Evolutionary conservation across 2,329 filamentous ascomycete genomes (phyloP).

Genomic region (Phaeosphaeriaceae sp.): DNA sequence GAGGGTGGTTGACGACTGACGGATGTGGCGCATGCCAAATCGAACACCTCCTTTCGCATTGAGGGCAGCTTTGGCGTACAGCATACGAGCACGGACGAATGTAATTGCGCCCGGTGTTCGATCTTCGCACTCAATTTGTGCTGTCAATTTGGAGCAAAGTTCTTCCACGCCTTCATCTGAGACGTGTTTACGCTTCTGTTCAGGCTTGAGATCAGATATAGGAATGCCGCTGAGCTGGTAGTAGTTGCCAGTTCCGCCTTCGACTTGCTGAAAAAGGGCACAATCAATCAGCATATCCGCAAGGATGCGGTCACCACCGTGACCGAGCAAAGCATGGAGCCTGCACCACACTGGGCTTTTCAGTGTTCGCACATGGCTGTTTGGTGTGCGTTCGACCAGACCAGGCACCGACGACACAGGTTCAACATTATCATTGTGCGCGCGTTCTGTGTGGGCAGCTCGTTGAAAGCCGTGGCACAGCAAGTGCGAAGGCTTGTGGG

Average conservation of each 20-base stretch:
- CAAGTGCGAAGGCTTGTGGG: constrained; percentile 71
- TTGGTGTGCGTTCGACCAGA: constrained; percentile 69
- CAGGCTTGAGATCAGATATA: constrained; percentile 56
- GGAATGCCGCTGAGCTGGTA: constrained; percentile 80
- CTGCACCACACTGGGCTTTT: constrained; percentile 78
- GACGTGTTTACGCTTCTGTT: background rate
- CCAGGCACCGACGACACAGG: constrained; percentile 67
- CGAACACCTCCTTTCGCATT: constrained; percentile 72
- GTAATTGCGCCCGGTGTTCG: constrained; percentile 66
- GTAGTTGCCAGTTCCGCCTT: constrained; percentile 69
- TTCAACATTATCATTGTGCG: constrained; percentile 39
- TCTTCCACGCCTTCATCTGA: constrained; percentile 5
- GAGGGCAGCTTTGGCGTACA: constrained; percentile 80
- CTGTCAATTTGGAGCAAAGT: constrained; percentile 4
- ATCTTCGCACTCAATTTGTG: constrained; percentile 13
- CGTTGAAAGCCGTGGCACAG: constrained; percentile 84
- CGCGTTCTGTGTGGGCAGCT: constrained; percentile 38
- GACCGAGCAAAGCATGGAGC: constrained; percentile 76
- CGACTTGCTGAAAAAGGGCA: constrained; percentile 74
- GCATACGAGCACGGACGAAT: constrained; percentile 82
- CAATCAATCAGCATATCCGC: constrained; percentile 78
- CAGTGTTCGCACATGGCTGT: constrained; percentile 73
- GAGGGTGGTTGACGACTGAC: constrained; percentile 59
- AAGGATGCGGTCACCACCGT: constrained; percentile 78
- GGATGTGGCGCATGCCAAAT: constrained; percentile 81